Base-by-base conservation (phyloP, 176 grass and related monocot species). In the Chloris gayana region DNA sequence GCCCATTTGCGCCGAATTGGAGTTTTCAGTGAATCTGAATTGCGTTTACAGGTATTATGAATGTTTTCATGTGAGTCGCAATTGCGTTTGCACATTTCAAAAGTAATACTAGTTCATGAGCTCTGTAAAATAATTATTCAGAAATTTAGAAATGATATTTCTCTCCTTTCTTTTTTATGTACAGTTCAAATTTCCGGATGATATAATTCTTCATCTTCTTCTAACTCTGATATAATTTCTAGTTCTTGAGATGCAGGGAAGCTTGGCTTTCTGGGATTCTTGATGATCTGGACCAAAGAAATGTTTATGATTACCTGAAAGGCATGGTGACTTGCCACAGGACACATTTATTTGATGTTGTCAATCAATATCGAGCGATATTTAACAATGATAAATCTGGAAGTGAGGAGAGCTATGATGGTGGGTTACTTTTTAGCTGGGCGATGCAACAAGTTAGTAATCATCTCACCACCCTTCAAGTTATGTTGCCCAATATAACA, bases 231-330 rank as follows among this genome's bases (percentile, higher is more conserved):
- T 88, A 78, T 58, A 74, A 85, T 75, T 57, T 85, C 14, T 84
- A 99, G 97, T 99, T 99, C 83, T 83, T 99, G 86, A 99, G 97
- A 85, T 99, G 97, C 64, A 91, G 93, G 84, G 97, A 96, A 85
- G 90, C 97, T 64, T 96, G 90, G 91, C 88, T 99, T 78, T 93
- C 97, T 78, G 86, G 92, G 11, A 88, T 92, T 83, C 86, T 99
- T 51, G 92, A 95, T 80, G 97, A 99, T 82, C 82, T 93, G 76
- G 97, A 99, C 73, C 92, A 86, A 79, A 88, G 92, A 60, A 99
- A 93, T 83, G 90, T 84, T 42, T 99, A 99, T 70, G 97, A 95
- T 17, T 96, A 93, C 69, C 83, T 99, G 30, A 93, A 89, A 89
- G 97, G 86, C 61, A 99, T 95, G 88, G 93, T 99, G 33, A 63